Evolutionary conservation across 2,329 filamentous ascomycete species (phyloP), one percentile per base, ranked within the genome.

Genomic region (Cladophialophora carrionii): DNA sequence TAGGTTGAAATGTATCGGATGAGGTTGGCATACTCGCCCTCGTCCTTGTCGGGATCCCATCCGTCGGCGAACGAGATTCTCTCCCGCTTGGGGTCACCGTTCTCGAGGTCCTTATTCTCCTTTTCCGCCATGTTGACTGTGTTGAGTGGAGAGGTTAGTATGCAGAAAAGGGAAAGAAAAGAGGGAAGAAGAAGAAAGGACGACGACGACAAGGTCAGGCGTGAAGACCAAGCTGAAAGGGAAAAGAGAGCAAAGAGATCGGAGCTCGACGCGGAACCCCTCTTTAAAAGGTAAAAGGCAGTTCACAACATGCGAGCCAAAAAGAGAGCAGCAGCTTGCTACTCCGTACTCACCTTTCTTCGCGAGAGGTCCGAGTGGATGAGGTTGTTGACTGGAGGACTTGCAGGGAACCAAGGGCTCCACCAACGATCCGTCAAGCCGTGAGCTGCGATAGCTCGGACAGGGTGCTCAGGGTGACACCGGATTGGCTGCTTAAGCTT

Each of bases 1-100:
- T 88, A 88, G 74, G 84, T 86, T 70, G 85, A 87, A 76, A 89
- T 88, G 79, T 87, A 89, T 73, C 86, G 84, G 75, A 88, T 86
- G 61, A 89, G 80, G 60, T 86, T 85, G 71, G 84, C 83, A 78
- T 88, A 89, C 77, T 89, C 87, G 76, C 88, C 86, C 78, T 71
- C 71, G 60, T 72, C 69, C 55, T 72, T 71, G 54, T 73, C 71
- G n/a, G 71, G 71, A 62, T 72, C 69, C 69, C 70, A 73, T 46
- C 70, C 71, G 66, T 72, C 71, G 62, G 71, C 71, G 66, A 72
- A 73, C 34, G 69, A 71, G 65, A 73, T 72, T 68, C 70, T 66
- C 63, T 72, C 70, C 56, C 70, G 64, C 69, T 73, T 73, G 60
- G 70, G 64, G 58, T 73, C 71, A 57, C 69, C 70, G 63, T 72